Conservation (phyloP, 768 basidiomycete genomes). For the Mycena kentingensis region DNA sequence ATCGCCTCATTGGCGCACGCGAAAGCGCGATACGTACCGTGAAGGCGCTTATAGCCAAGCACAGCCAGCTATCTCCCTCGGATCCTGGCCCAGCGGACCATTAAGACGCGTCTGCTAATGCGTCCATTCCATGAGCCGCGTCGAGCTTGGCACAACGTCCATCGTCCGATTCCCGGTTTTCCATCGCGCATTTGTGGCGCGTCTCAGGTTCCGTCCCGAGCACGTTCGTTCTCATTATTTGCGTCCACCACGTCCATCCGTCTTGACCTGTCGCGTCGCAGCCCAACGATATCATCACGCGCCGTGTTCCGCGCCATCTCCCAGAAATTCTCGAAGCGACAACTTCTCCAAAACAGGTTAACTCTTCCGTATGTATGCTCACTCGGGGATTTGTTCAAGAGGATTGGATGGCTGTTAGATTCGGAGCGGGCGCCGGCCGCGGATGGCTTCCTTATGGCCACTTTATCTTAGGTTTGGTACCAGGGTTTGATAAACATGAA, state of each 20-base stretch:
- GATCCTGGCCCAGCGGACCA: background rate
- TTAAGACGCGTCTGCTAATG: background rate
- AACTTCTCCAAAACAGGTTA: too few relatives aligned
- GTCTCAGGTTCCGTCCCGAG: too few relatives aligned
- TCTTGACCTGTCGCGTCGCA: too few relatives aligned
- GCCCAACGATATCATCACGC: too few relatives aligned
- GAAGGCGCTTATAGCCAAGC: slow-evolving; percentile 54
- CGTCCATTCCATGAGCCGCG: too few relatives aligned
- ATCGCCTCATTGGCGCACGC: slow-evolving; percentile 66
- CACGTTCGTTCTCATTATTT: too few relatives aligned
- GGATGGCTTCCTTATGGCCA: background rate
- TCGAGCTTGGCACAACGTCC: background rate
- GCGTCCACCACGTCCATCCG: too few relatives aligned
- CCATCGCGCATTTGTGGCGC: background rate
- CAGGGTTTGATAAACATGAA: background rate
- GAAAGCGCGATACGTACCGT: slow-evolving; percentile 69
- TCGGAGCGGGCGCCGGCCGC: too few relatives aligned
- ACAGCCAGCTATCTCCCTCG: slow-evolving; percentile 12
- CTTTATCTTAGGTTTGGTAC: background rate
- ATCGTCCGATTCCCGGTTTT: background rate
- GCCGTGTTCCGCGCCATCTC: too few relatives aligned
- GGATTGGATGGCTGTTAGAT: background rate
- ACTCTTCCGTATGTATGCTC: too few relatives aligned
- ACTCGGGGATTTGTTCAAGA: background rate
- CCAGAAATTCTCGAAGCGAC: too few relatives aligned